Conservation (phyloP, 805 yeast species). For the Yarrowia sp. region DNA sequence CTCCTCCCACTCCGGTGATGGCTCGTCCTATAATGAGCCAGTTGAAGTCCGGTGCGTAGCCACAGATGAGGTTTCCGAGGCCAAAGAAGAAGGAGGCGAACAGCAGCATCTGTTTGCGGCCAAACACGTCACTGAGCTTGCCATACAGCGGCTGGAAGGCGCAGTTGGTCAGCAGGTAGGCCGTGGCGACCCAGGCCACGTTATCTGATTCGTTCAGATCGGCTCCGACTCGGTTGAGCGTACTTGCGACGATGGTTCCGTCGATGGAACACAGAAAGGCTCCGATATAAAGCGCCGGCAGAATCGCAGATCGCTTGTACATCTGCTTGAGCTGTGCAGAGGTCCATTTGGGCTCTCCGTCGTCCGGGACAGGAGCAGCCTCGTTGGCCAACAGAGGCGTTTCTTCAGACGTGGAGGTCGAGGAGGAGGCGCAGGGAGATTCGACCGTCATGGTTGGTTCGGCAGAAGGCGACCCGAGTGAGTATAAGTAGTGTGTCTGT, state of each 20-base stretch:
- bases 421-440: not conserved
- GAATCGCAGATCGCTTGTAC: constrained; percentile 26
- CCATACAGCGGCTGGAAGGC: constrained; percentile 75
- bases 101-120: constrained; percentile 51
- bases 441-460: constrained; percentile 2
- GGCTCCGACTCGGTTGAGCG: constrained; percentile 57
- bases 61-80: constrained; percentile 60
- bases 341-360: constrained; percentile 6
- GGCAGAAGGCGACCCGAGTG: not conserved
- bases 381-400: constrained; percentile 22
- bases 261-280: constrained; percentile 57
- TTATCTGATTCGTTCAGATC: constrained; percentile 58
- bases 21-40: constrained; percentile 75
- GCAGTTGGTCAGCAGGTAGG: constrained; percentile 66
- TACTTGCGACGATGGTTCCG: constrained; percentile 58
- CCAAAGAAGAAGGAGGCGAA: constrained; percentile 56
- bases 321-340: constrained; percentile 22
- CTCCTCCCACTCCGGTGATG: constrained; percentile 87
- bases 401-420: constrained; percentile 17
- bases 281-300: constrained; percentile 35
- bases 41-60: constrained; percentile 60
- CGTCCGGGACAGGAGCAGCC: not conserved
- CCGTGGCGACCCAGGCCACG: constrained; percentile 71
- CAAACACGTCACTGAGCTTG: constrained; percentile 62
- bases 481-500: not conserved